phyloP scores from a whole-genome alignment of 257 asterid genomes.

The Solanum acaule region DNA sequence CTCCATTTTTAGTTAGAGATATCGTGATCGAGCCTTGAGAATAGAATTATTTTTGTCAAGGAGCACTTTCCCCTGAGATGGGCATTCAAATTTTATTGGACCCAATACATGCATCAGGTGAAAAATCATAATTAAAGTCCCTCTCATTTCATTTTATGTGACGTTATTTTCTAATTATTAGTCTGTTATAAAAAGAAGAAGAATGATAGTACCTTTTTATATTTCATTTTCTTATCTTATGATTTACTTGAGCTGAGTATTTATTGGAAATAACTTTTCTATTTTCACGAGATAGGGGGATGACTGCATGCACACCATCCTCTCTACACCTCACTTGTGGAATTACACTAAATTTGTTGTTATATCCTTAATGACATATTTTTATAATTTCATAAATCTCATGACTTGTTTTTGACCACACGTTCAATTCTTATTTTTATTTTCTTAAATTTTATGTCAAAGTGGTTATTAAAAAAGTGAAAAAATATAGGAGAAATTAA shows the following conservation, averaged over 20 bases:
- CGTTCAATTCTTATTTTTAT: neutral
- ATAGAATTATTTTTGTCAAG: neutral
- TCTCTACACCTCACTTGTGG: neutral
- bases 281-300: no score
- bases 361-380: neutral
- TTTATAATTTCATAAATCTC: neutral
- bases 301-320: neutral
- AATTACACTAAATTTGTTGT: no score
- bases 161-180: neutral
- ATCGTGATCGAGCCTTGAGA: neutral
- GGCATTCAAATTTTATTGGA: neutral
- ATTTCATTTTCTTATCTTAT: neutral
- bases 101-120: neutral
- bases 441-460: neutral
- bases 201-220: neutral
- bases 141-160: neutral
- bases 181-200: neutral
- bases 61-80: neutral
- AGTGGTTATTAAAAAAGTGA: neutral
- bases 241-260: neutral
- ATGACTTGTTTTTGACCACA: neutral
- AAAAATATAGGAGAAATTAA: slow-evolving; percentile 5
- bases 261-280: no score
- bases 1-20: fast-evolving
- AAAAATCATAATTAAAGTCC: neutral